Percentiles rank a stretch among this genome's conserved stretches.
Evolutionary conservation across 176 grass and related monocot genomes (phyloP).

Genomic region (Bromus sterilis): DNA sequence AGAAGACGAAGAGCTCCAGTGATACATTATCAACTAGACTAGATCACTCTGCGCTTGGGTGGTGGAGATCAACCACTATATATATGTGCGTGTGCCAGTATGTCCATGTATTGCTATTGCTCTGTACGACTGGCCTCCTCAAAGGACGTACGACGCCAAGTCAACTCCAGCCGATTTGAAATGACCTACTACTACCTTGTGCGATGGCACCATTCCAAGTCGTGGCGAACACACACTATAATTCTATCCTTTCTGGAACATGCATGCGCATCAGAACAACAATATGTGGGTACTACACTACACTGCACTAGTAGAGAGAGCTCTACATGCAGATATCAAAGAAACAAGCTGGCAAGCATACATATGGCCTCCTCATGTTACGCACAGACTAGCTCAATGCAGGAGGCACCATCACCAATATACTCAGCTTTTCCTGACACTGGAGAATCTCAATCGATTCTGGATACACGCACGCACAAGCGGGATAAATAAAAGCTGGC

Average conservation of each 20-base stretch:
- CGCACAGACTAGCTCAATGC: slow-evolving; percentile 1
- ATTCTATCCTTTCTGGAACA: background rate
- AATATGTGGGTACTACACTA: background rate
- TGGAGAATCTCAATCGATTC: background rate
- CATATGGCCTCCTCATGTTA: background rate
- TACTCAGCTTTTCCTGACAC: background rate
- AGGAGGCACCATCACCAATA: background rate
- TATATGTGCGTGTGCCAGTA: background rate
- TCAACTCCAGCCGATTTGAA: slow-evolving; percentile 21
- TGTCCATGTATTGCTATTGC: background rate
- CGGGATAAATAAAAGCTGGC: background rate
- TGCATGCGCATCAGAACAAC: background rate
- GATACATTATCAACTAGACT: background rate
- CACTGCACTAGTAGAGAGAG: background rate
- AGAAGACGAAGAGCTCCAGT: background rate
- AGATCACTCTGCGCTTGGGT: background rate
- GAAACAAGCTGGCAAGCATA: slow-evolving; percentile 20
- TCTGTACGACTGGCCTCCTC: background rate
- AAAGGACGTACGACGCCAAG: background rate
- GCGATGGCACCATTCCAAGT: background rate
- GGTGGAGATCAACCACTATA: background rate
- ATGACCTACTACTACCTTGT: background rate
- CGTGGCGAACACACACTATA: background rate
- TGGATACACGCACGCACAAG: background rate
- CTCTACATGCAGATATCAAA: background rate